Conservation (phyloP, 164 flowering plant species). For the Vitis vinifera region ASM3070453v1 NC_081815.1:16736501-16737000, state of each 20-base stretch:
- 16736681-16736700: neutral
- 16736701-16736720: neutral
- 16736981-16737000: no score
- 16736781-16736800: neutral
- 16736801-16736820: neutral
- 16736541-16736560: neutral
- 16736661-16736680: neutral
- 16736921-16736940: neutral
- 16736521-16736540: no score
- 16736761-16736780: neutral
- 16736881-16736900: no score
- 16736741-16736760: no score
- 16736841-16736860: neutral
- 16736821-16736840: neutral
- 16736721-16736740: neutral
- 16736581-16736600: neutral
- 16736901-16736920: neutral
- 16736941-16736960: neutral
- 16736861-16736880: no score
- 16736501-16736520: no score
- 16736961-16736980: no score
- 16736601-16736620: neutral
- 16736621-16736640: neutral
- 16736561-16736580: neutral
- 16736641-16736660: neutral